A percentile compares a stretch with the other conserved stretches of the same genome.
phyloP scores from a whole-genome alignment of 352 stramenopile species.

The Phytophthora constricta region DNA sequence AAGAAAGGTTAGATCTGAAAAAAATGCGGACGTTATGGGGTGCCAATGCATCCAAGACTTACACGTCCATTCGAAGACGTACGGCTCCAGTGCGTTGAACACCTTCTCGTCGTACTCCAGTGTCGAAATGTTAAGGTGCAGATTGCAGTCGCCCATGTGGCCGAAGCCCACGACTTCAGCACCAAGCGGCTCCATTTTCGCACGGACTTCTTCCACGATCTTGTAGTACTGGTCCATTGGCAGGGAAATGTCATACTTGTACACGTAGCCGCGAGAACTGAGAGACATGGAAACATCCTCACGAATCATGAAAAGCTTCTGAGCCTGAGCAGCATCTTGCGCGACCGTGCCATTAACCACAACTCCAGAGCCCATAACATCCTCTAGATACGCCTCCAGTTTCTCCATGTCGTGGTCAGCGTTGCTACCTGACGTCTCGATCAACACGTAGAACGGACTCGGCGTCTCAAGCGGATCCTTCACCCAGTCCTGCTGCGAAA shows the following conservation, averaged over 20 bases:
- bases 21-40: neutral
- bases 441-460: constrained; percentile 94
- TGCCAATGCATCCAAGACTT: too few relatives aligned
- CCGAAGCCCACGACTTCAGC: constrained; percentile 89
- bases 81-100: constrained; percentile 72
- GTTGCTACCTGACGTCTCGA: constrained; percentile 96
- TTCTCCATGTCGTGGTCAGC: constrained; percentile 93
- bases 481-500: constrained; percentile 68
- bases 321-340: constrained; percentile 91
- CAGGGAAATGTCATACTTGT: constrained; percentile 99
- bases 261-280: constrained; percentile 88
- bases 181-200: constrained; percentile 50
- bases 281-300: constrained; percentile 94
- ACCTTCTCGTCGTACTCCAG: constrained; percentile 71
- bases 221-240: constrained; percentile 92
- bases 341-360: constrained; percentile 94
- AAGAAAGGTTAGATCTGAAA: neutral
- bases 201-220: constrained; percentile 85
- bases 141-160: constrained; percentile 96
- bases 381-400: constrained; percentile 85
- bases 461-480: constrained; percentile 70
- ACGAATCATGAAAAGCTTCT: constrained; percentile 94
- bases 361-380: constrained; percentile 66
- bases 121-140: constrained; percentile 96
- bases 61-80: constrained; percentile 86